These are phyloP conservation scores for Aspergillus brasiliensis DNA, from an alignment of 2,329 filamentous ascomycete genomes.

Conservation along the genomic window DNA sequence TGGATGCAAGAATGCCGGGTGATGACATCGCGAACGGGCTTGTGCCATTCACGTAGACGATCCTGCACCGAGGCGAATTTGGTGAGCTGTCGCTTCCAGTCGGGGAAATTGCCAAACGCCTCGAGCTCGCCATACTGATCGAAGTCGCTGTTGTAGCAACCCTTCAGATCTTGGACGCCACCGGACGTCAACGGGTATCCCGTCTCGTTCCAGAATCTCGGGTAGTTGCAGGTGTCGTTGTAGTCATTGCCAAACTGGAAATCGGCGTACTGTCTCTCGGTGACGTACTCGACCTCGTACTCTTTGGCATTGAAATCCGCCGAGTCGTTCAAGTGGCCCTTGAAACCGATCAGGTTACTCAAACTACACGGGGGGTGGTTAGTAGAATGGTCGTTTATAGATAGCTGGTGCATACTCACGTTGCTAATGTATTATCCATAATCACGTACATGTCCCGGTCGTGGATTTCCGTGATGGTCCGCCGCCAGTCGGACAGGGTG, in stretches of 20 bases:
- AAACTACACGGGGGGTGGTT: conserved; percentile 29
- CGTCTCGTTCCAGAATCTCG: conserved; percentile 61
- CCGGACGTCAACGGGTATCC: conserved; percentile 53
- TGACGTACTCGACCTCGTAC: conserved; percentile 60
- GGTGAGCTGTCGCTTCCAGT: conserved; percentile 63
- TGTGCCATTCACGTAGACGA: conserved; percentile 65
- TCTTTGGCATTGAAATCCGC: conserved; percentile 58
- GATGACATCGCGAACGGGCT: conserved; percentile 58
- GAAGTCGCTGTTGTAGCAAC: conserved; percentile 64
- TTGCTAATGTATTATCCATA: conserved; percentile 65
- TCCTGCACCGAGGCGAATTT: conserved; percentile 69
- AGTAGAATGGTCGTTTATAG: background rate
- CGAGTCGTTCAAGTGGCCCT: conserved; percentile 43
- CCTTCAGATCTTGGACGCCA: conserved; percentile 50
- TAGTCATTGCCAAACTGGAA: conserved; percentile 57
- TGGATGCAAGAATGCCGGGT: conserved; percentile 64
- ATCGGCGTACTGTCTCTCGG: conserved; percentile 56
- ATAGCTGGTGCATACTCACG: conserved; percentile 35
- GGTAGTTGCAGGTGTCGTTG: conserved; percentile 57
- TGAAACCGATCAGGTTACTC: conserved; percentile 61
- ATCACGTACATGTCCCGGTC: conserved; percentile 64
- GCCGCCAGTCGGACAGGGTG: conserved; percentile 59
- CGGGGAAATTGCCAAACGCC: conserved; percentile 63
- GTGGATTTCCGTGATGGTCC: conserved; percentile 61
- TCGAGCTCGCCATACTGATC: conserved; percentile 66